Evolutionary conservation across 306 rosid species (phyloP).

Genomic region (Arachis hypogaea): DNA sequence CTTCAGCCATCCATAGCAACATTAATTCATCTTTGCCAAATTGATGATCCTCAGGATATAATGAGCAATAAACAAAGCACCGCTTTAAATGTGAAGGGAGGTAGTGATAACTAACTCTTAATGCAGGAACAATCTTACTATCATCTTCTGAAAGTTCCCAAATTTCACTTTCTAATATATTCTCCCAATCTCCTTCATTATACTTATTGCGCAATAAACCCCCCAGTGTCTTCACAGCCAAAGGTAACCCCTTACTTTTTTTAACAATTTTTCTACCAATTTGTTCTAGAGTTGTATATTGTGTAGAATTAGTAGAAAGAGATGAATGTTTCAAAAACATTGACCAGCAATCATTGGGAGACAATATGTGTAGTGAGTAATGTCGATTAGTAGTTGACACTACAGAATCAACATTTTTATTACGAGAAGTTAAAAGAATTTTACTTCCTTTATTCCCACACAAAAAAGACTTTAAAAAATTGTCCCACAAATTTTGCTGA

Average conservation of each 20-base stretch:
- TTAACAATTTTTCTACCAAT: not conserved
- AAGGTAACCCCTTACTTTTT: not conserved
- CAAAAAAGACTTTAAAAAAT: not conserved
- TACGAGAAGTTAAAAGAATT: not conserved
- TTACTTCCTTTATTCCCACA: not conserved
- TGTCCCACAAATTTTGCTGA: not conserved
- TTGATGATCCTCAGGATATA: not conserved
- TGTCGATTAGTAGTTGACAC: not conserved
- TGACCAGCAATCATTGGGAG: not conserved
- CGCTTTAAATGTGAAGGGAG: not conserved
- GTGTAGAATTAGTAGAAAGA: not conserved
- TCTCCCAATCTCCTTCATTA: not conserved
- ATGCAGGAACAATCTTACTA: not conserved
- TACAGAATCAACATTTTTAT: not conserved
- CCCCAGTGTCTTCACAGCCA: not conserved
- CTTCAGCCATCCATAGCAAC: not conserved
- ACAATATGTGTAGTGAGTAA: not conserved
- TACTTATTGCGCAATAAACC: not conserved
- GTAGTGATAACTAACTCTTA: not conserved
- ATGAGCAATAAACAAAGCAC: not conserved
- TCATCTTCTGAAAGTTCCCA: not conserved
- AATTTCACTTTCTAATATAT: not conserved
- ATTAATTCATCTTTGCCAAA: not conserved
- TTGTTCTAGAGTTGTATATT: not conserved
- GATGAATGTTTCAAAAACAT: not conserved